phyloP scores from a whole-genome alignment of 805 yeast species.

The Brettanomyces anomalus region DNA sequence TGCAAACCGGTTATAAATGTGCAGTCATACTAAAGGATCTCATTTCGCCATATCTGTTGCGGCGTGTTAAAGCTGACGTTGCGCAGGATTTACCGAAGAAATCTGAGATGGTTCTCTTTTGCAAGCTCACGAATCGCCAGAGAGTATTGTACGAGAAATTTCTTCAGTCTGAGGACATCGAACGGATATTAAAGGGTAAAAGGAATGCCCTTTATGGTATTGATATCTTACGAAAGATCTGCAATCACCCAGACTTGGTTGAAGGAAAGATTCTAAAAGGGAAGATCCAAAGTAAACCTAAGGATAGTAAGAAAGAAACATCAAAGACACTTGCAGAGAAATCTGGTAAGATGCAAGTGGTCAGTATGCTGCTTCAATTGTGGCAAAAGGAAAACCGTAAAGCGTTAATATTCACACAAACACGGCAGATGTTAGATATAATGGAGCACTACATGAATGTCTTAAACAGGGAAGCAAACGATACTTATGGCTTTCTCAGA shows the following conservation, averaged over 20 bases:
- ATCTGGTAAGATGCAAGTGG: conserved; percentile 90
- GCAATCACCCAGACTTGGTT: conserved; percentile 91
- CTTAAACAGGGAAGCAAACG: conserved; percentile 23
- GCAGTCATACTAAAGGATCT: conserved; percentile 85
- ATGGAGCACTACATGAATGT: conserved; percentile 55
- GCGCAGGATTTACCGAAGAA: conserved; percentile 92
- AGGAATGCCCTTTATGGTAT: conserved; percentile 83
- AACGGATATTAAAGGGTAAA: conserved; percentile 63
- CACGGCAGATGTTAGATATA: conserved; percentile 88
- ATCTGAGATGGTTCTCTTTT: conserved; percentile 88
- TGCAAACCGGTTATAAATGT: conserved; percentile 92
- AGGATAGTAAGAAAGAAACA: conserved; percentile 2
- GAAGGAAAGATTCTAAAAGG: conserved; percentile 27
- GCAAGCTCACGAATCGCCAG: conserved; percentile 73
- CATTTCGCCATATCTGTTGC: conserved; percentile 78
- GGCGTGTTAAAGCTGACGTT: conserved; percentile 88
- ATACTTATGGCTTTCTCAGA: conserved; percentile 45
- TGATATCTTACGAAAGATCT: conserved; percentile 81
- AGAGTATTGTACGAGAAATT: conserved; percentile 66
- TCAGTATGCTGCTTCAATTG: conserved; percentile 58
- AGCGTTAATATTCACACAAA: conserved; percentile 82
- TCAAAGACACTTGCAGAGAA: conserved; percentile 31
- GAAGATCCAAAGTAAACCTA: conserved; percentile 18
- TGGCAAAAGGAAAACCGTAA: conserved; percentile 78
- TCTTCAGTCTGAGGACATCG: conserved; percentile 65